Base-by-base conservation (phyloP, 257 asterid species). In the Penstemon davidsonii region DNA sequence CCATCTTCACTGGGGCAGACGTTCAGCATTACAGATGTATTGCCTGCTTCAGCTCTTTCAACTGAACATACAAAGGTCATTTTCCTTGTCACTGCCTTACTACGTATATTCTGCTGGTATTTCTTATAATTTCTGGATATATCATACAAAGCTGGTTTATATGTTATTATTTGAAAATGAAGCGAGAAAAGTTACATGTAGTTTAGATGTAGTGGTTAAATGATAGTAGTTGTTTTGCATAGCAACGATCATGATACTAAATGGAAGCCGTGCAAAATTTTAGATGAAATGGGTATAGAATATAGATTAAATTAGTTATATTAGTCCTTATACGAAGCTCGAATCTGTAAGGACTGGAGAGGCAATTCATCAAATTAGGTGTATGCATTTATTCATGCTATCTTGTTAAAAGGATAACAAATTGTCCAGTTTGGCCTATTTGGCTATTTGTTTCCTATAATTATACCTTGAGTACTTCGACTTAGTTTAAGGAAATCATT, bases 1-100 rank as follows among this genome's bases (percentile, higher is more conserved):
- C 81, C 71, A 19, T 60, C 86, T 73, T 70, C 69, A 3, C 45
- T 43, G 50, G 87, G 86, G 68, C 84, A 75, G 70, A 83, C 80
- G 68, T 87, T 91, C 74, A 75, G 70, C 65, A 86, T 94, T 75
- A 77, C 82, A 36, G 96, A 94, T 62, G 68, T 94, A 79, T 88
- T 97, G 57, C 97, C 93, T 74, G 55, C 90, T 66, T 91, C 84
- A 84, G 96, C 91, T 62, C 76, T 82, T 76, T 81, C 99, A 50
- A 83, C 77, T 61, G 97, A 84, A 88, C 91, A 83, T 78, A 87
- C 96, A 54, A 94, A 94, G 97, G 99, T 93, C 74, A 37, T 76
- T 72, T 55, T 68, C 63, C 12, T 41, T 71, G 46, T 51, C 57
- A 18, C 51, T 72, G 36, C 55, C 46, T 51, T 60, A 45, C 39